A percentile compares a stretch with the other conserved stretches of the same genome.
Evolutionary conservation across 257 asterid species (phyloP).

Genomic region (Primulina eburnea): DNA sequence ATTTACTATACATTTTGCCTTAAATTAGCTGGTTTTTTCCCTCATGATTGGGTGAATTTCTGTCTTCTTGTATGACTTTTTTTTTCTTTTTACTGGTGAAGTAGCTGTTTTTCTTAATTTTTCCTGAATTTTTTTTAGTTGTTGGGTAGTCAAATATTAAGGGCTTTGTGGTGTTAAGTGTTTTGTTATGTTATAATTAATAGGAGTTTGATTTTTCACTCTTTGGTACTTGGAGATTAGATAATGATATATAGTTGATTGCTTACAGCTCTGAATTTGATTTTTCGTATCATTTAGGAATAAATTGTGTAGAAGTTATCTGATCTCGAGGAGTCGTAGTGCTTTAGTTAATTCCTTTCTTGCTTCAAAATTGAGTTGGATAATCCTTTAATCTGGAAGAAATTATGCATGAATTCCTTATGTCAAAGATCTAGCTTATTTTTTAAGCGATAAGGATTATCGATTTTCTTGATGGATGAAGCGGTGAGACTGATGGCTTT

Average conservation of each 20-base stretch:
- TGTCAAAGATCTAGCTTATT: constrained; percentile 4
- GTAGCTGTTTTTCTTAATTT: not conserved
- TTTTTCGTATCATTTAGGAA: constrained; percentile 5
- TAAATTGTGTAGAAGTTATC: not conserved
- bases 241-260: constrained; percentile 5
- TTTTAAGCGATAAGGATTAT: not conserved
- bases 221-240: constrained; percentile 19
- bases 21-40: not conserved
- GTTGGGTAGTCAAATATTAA: not conserved
- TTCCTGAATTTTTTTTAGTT: not conserved
- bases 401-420: not conserved
- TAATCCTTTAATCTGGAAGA: constrained; percentile 5
- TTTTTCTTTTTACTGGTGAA: not conserved
- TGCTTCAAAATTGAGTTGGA: not conserved
- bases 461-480: not conserved
- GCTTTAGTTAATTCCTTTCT: not conserved
- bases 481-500: not conserved
- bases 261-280: constrained; percentile 17
- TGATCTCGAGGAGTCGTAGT: not conserved
- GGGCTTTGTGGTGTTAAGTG: not conserved
- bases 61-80: not conserved
- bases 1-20: not conserved
- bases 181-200: not conserved
- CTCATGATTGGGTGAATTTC: not conserved
- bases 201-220: not conserved